Conservation (phyloP, 176 grass and related monocot genomes). For the Alopecurus myosuroides region DNA sequence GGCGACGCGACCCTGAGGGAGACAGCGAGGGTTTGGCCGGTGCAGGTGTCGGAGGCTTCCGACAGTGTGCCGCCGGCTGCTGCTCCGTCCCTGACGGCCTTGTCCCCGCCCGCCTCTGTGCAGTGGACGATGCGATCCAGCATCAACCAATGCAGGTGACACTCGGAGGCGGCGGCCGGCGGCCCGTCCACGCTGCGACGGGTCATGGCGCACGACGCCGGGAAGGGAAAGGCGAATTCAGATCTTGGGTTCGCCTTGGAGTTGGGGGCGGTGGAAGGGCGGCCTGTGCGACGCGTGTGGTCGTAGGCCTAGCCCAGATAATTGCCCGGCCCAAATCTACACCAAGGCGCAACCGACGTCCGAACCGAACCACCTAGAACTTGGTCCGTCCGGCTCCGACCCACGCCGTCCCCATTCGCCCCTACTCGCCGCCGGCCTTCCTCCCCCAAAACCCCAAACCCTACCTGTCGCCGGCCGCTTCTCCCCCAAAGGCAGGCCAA, state of each 20-base stretch:
- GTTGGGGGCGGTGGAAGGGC: too few species aligned
- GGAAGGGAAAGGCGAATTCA: neutral
- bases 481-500: too few species aligned
- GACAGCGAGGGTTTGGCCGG: neutral
- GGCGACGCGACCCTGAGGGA: conserved; percentile 4
- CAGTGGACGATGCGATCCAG: neutral
- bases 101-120: neutral
- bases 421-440: neutral
- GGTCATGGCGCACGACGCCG: neutral
- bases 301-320: neutral
- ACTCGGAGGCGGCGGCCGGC: neutral
- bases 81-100: neutral
- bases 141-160: neutral
- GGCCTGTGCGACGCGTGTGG: too few species aligned
- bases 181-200: neutral
- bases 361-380: neutral
- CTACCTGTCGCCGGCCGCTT: neutral
- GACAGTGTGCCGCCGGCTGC: neutral
- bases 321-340: neutral
- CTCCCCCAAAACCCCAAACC: neutral
- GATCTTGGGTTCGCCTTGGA: neutral
- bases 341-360: neutral
- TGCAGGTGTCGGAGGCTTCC: neutral
- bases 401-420: neutral
- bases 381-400: neutral